phyloP scores from a whole-genome alignment of 805 yeast species.

The Kodamaea laetipori region DNA sequence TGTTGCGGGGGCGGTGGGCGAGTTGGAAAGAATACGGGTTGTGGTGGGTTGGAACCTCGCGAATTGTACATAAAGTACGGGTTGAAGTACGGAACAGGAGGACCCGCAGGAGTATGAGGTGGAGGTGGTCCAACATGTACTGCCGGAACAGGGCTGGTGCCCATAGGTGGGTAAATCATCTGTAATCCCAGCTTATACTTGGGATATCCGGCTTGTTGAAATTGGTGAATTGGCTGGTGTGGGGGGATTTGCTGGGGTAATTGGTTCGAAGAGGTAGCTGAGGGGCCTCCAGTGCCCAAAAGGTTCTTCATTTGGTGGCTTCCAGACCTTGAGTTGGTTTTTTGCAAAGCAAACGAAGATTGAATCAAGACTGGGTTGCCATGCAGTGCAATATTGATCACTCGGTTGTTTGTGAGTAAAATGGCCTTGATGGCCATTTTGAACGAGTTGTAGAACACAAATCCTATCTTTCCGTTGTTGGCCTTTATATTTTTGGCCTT shows the following conservation, averaged over 20 bases:
- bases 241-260: background rate
- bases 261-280: background rate
- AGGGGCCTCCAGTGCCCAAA: constrained; percentile 1
- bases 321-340: constrained; percentile 16
- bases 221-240: background rate
- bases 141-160: background rate
- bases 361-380: constrained; percentile 30
- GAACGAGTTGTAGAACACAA: constrained; percentile 60
- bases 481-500: constrained; percentile 3
- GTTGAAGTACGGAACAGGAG: constrained; percentile 14
- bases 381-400: constrained; percentile 12
- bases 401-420: constrained; percentile 48
- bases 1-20: constrained; percentile 4
- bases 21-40: background rate
- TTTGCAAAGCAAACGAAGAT: constrained; percentile 46
- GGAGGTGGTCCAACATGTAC: constrained; percentile 4
- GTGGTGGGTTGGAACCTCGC: background rate
- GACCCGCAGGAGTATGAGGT: constrained; percentile 3
- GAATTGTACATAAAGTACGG: constrained; percentile 13
- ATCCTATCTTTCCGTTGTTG: constrained; percentile 44
- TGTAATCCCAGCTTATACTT: constrained; percentile 7
- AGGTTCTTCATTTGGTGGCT: constrained; percentile 1
- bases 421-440: constrained; percentile 67
- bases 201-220: constrained; percentile 4
- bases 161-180: constrained; percentile 6